A percentile compares a stretch with the other conserved stretches of the same genome.
phyloP scores from a whole-genome alignment of 495 filamentous ascomycete genomes.

The Penicillium waksmanii region DNA sequence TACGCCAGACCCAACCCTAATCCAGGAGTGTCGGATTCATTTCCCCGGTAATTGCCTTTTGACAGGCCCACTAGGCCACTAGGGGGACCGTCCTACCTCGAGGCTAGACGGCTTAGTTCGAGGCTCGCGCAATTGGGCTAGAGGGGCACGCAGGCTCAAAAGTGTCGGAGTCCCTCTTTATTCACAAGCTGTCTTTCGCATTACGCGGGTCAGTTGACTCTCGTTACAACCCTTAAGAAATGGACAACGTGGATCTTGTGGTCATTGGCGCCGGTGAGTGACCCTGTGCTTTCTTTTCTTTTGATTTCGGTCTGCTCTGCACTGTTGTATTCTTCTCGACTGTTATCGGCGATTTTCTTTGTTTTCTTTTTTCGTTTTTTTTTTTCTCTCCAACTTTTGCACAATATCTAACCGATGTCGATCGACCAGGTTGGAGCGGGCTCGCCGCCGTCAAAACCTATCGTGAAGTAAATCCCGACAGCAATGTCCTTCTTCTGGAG shows the following conservation, averaged over 20 bases:
- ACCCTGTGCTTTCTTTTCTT: not conserved
- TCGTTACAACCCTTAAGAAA: constrained; percentile 6
- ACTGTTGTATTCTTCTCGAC: not conserved
- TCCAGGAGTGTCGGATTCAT: constrained; percentile 4
- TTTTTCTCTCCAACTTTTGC: not conserved
- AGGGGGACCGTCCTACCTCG: not conserved
- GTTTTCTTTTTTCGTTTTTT: no score
- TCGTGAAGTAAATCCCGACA: constrained; percentile 54
- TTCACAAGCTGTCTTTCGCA: not conserved
- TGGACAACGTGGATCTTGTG: constrained; percentile 39
- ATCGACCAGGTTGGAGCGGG: constrained; percentile 56
- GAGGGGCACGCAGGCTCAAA: not conserved
- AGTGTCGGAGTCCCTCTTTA: constrained; percentile 2
- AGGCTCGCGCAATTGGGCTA: not conserved
- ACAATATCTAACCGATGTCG: constrained; percentile 6
- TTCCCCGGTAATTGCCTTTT: constrained; percentile 8
- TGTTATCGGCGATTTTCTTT: no score
- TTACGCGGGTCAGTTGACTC: constrained; percentile 5
- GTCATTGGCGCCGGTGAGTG: constrained; percentile 52
- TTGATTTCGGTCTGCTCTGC: not conserved
- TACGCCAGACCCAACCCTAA: constrained; percentile 3
- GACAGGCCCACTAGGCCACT: constrained; percentile 3
- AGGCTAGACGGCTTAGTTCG: constrained; percentile 4
- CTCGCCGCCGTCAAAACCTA: constrained; percentile 65
- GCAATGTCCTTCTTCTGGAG: constrained; percentile 58